Evolutionary conservation across 768 basidiomycete species (phyloP), one percentile per base, ranked within the genome.

Genomic region (Amylocystis lapponica): DNA sequence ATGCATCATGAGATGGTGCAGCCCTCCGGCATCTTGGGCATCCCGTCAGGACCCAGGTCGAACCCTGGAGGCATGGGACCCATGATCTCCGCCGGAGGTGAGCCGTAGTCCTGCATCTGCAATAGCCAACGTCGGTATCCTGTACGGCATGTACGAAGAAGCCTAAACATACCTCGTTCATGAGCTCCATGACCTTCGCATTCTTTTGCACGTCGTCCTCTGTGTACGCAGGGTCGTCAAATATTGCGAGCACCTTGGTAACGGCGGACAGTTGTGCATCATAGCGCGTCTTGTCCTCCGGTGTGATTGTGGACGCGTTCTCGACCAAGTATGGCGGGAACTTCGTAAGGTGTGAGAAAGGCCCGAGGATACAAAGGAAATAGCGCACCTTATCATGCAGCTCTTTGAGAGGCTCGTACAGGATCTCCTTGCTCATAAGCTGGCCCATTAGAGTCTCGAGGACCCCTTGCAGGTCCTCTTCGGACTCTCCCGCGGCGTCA

Each of bases 331-430:
- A 95, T 10, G 56, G 64, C 1, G 91, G 91, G 70, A 89, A 90
- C 88, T 91, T 33, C 2, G n/a, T 3, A 2, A 4, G 22, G 32
- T 30, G 17, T 40, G 5, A 22, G 46, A 43, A 9, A 27, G 11
- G 30, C 3, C 29, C 35, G 26, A 12, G 30, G 27, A 23, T 19
- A 3, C 21, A 35, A n/a, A 27, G 27, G 33, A 37, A 23, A 22
- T 27, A 17, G 51, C 71, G 25, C 48, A 84, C 87, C 59, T 83
- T 83, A 13, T 81, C 77, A 13, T 71, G 64, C 17, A 95, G 63
- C 57, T 95, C 91, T 52, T 86, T 87, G 45, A 94, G 58, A 0
- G 92, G 91, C 34, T 91, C 88, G 51, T 92, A 84, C n/a, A 94
- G 64, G 3, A 91, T 69, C 0, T 89, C 86, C 55, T 88, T 86